Conservation (phyloP, 495 filamentous ascomycete genomes). For the Sporormia fimetaria region DNA sequence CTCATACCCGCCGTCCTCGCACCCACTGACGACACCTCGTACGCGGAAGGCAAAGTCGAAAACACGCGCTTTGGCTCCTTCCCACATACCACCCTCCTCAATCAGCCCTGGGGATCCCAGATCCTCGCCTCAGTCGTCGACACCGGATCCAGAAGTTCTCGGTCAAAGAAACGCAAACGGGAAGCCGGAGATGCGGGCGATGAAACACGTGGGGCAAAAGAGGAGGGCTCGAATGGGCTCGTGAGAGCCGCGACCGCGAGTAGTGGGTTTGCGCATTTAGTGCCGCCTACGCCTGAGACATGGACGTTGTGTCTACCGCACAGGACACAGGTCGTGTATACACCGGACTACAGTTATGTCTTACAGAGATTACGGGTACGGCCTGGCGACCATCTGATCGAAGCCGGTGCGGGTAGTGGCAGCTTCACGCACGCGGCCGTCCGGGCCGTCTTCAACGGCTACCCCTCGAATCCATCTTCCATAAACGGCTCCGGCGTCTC, state of each 20-base stretch:
- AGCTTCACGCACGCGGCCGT: conserved; percentile 89
- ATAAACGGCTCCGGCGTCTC: conserved; percentile 4
- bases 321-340: conserved; percentile 95
- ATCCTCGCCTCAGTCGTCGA: conserved; percentile 81
- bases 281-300: conserved; percentile 82
- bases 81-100: conserved; percentile 75
- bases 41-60: conserved; percentile 60
- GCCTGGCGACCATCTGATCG: conserved; percentile 71
- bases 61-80: conserved; percentile 95
- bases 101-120: conserved; percentile 80
- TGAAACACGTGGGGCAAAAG: conserved; percentile 24
- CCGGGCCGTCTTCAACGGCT: conserved; percentile 78
- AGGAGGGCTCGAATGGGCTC: conserved; percentile 24
- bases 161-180: conserved; percentile 41
- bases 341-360: conserved; percentile 92
- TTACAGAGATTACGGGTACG: conserved; percentile 73
- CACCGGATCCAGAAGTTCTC: conserved; percentile 62
- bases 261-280: conserved; percentile 79
- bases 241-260: conserved; percentile 44
- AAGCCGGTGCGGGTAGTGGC: conserved; percentile 89
- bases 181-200: conserved; percentile 30
- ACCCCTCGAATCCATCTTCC: conserved; percentile 33
- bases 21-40: conserved; percentile 14
- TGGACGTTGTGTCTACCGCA: conserved; percentile 90
- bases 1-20: conserved; percentile 60